These are phyloP conservation scores for Coemansia sp. DNA, from an alignment of 192 early-diverging fungal genomes.

Conservation along the genomic window DNA sequence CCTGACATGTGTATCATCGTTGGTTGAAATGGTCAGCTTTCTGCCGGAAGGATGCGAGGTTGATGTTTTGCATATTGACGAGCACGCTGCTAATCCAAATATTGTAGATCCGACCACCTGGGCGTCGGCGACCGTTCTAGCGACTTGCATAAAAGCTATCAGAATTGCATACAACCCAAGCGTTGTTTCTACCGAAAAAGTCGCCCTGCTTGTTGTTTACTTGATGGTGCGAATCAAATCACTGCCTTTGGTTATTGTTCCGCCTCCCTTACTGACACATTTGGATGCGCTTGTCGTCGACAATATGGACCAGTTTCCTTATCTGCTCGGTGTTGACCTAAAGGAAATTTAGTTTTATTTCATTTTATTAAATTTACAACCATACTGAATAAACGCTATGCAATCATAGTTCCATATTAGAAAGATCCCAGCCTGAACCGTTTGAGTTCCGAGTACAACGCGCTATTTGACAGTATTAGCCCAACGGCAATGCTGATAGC, in stretches of 20 bases:
- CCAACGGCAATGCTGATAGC: constrained; percentile 35
- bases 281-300: not conserved
- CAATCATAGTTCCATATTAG: not conserved
- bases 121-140: not conserved
- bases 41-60: not conserved
- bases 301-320: not conserved
- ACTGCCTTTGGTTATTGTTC: not conserved
- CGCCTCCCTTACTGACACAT: not conserved
- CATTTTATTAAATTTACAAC: not conserved
- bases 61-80: not conserved
- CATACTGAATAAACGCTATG: not conserved
- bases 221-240: not conserved
- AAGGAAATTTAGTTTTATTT: not conserved
- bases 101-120: not conserved
- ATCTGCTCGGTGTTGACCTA: not conserved
- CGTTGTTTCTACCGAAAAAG: not conserved
- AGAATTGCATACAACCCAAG: not conserved
- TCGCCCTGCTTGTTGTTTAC: not conserved
- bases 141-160: not conserved
- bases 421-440: constrained; percentile 28
- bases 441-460: constrained; percentile 27
- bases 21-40: not conserved
- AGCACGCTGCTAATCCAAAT: not conserved
- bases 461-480: constrained; percentile 26
- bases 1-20: not conserved